Evolutionary conservation across 2,329 filamentous ascomycete genomes (phyloP), one percentile per base, ranked within the genome.

Genomic region (Diaporthe eres): DNA sequence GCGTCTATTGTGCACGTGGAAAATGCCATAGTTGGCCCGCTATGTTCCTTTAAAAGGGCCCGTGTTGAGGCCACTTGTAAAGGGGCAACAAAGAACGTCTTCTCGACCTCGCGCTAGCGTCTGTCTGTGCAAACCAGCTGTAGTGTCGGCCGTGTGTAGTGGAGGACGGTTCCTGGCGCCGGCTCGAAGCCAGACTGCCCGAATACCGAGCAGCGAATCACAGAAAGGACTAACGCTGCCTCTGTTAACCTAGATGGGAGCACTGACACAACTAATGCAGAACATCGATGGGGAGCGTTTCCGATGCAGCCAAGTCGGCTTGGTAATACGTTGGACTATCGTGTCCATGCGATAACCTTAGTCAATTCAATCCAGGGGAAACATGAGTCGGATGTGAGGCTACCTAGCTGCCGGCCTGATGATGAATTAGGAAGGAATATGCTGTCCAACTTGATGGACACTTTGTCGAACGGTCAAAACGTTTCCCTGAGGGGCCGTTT

Each of bases 161-260:
- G 34, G 22, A 12, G 65, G 17, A 42, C 65, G 65, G 65, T 70
- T 70, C 65, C 65, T 70, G 65, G 49, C 65, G n/a, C 65, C 65
- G 49, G n/a, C 34, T 34, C 49, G 4, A 28, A 28, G 31, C 51
- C 47, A 55, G 9, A 55, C 65, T 31, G n/a, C 8, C 65, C 65
- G 34, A 37, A 39, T 10, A 2, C 47, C 47, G 47, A 70, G 10
- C n/a, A 53, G 17, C 49, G 47, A 70, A 70, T 70, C 22, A 70
- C 49, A 70, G 34, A 28, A 22, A 34, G 34, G 47, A 19, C 65
- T 55, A 70, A 31, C 8, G 5, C 49, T 4, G 34, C 49, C n/a
- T 70, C 8, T 28, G 15, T 42, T 55, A 39, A 31, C 17, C 49
- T 55, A 39, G 34, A 13, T 10, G 10, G 22, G 49, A 55, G 65